Evolutionary conservation across 2,329 filamentous ascomycete species (phyloP), one percentile per base, ranked within the genome.

Genomic region (Cladobotryum mycophilum): DNA sequence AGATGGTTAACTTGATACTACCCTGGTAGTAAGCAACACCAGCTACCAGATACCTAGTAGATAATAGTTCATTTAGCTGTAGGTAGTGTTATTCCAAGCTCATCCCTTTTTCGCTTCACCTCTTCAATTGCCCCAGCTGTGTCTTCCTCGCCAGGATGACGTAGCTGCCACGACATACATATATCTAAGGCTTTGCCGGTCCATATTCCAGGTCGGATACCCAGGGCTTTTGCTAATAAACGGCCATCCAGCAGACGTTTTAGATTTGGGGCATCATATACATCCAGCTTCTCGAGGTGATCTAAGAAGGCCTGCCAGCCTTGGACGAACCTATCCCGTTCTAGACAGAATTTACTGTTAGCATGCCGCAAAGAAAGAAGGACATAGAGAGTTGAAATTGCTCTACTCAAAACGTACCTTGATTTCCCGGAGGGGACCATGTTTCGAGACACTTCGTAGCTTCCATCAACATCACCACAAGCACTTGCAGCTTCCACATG

Each of bases 101-200:
- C 80, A 20, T 70, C 65, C 53, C 70, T 75, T 55, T 70, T 73
- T 48, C 61, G 65, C 43, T 69, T 66, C 20, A 89, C 76, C 60
- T 84, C 80, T 43, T 83, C 76, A 48, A 89, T 69, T 1, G 78
- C 84, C 3, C 73, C 78, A 6, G 70, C 60, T 6, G 74, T 67
- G 54, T 91, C 85, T 3, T 76, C 80, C 51, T 72, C 74, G 4
- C 75, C 75, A 0, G 90, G 89, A 62, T 97, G 82, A 36, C 88
- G 79, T 47, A 97, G 77, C 68, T 97, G 93, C 90, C 91, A 97
- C 54, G 84, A 83, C 67, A 95, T 80, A 54, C 89, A 87, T 4
- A 90, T 74, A 33, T 95, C 86, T 43, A 96, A 71, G 3, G 90
- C 90, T 42, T 78, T 76, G 48, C 82, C 82, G 78, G 95, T 86